These are phyloP conservation scores for Aureobasidium sp. DNA, from an alignment of 2,329 filamentous ascomycete genomes.

Conservation along the genomic window DNA sequence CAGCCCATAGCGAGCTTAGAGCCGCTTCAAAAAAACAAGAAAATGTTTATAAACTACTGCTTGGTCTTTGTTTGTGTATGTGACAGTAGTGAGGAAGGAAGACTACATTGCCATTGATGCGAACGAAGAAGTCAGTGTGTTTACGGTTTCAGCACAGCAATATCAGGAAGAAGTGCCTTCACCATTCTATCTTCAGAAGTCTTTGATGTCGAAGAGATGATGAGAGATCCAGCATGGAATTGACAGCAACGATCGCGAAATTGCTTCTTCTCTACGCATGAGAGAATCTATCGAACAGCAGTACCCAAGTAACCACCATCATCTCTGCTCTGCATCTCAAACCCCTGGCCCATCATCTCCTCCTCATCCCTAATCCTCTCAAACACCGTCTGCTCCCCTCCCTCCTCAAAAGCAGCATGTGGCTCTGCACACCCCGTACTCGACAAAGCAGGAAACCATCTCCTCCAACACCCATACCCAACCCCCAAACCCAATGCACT, in stretches of 20 bases:
- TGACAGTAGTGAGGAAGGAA: no score
- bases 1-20: background rate
- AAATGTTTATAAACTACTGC: background rate
- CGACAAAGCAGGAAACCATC: conserved; percentile 50
- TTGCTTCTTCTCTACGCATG: no score
- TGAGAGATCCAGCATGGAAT: background rate
- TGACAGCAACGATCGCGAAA: no score
- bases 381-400: conserved; percentile 27
- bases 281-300: background rate
- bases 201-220: no score
- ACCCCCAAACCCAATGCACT: conserved; percentile 45
- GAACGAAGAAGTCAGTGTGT: no score
- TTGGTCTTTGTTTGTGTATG: background rate
- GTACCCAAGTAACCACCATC: background rate
- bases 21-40: background rate
- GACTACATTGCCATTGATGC: no score
- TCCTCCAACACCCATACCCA: conserved; percentile 49
- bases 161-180: no score
- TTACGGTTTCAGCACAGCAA: no score
- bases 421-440: conserved; percentile 44
- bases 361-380: conserved; percentile 38
- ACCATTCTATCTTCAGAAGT: no score
- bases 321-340: conserved; percentile 6
- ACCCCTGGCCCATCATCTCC: conserved; percentile 20
- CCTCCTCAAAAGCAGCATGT: conserved; percentile 33